Percentiles rank a stretch among this genome's conserved stretches.
Evolutionary conservation across 176 grass and related monocot species (phyloP).

Genomic region (Eragrostis curvula): DNA sequence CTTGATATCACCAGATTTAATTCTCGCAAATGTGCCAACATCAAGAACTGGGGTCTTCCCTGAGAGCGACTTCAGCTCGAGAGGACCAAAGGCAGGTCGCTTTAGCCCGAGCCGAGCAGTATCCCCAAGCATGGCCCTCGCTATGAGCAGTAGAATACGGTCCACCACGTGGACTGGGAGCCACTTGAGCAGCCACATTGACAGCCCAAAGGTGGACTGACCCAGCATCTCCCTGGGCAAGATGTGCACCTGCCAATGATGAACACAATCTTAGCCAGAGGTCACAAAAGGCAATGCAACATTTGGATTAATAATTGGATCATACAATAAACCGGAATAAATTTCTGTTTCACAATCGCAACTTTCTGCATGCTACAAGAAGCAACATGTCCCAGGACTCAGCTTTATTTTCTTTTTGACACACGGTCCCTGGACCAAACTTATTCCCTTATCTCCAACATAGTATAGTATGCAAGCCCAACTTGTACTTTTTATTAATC

Average conservation of each 20-base stretch:
- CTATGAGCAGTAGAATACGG: constrained; percentile 62
- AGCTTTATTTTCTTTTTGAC: constrained; percentile 11
- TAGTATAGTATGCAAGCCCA: constrained; percentile 42
- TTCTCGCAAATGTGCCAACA: constrained; percentile 83
- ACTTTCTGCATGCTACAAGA: constrained; percentile 75
- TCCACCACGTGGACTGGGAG: constrained; percentile 79
- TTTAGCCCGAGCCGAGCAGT: constrained; percentile 72
- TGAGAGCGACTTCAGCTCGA: constrained; percentile 89
- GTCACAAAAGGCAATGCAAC: constrained; percentile 51
- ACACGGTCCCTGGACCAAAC: constrained; percentile 44
- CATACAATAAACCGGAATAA: constrained; percentile 55
- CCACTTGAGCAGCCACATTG: constrained; percentile 88
- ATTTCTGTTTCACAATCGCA: constrained; percentile 26
- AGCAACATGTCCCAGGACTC: constrained; percentile 52
- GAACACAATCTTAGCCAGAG: constrained; percentile 54
- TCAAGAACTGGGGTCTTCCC: constrained; percentile 99
- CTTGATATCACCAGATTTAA: constrained; percentile 88
- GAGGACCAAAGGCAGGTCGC: constrained; percentile 76
- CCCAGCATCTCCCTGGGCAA: constrained; percentile 97
- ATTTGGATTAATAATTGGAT: constrained; percentile 77
- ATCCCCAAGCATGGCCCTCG: constrained; percentile 74
- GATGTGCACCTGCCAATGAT: constrained; percentile 86
- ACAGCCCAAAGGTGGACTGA: constrained; percentile 87
- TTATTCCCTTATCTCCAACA: constrained; percentile 83
- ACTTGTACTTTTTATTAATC: constrained; percentile 54